These are phyloP conservation scores for Mycena alexandri DNA, from an alignment of 768 basidiomycete genomes.

Conservation along the genomic window DNA sequence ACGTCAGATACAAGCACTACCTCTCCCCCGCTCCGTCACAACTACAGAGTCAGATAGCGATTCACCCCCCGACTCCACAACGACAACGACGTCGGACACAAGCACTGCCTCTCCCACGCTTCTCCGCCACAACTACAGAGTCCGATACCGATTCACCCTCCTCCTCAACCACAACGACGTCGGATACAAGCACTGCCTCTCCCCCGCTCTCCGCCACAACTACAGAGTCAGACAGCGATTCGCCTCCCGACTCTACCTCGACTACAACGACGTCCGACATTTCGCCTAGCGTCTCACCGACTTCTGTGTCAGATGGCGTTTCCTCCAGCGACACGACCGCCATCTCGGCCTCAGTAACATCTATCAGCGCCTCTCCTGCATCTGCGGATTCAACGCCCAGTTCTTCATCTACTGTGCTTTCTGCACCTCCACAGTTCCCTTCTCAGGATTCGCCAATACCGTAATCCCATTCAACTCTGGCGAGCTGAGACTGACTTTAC, in stretches of 20 bases:
- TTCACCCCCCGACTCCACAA: neutral
- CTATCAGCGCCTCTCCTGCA: conserved; percentile 7
- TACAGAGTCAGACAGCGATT: too few relatives aligned
- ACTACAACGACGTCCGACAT: neutral
- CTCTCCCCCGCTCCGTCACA: too few relatives aligned
- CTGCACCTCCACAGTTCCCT: too few relatives aligned
- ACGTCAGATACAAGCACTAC: too few relatives aligned
- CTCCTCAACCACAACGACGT: conserved; percentile 5
- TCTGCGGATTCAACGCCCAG: neutral
- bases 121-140: conserved; percentile 11
- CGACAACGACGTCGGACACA: conserved; percentile 9
- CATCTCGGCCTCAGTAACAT: neutral
- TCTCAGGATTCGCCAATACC: conserved; percentile 8
- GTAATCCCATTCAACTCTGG: conserved; percentile 5
- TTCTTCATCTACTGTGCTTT: conserved; percentile 11
- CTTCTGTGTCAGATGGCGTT: conserved; percentile 15
- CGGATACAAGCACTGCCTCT: neutral
- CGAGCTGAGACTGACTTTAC: conserved; percentile 7
- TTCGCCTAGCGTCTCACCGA: neutral
- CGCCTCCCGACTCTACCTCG: too few relatives aligned
- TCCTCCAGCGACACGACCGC: conserved; percentile 2
- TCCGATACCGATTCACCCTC: neutral
- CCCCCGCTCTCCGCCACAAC: conserved; percentile 6
- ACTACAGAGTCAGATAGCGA: too few relatives aligned
- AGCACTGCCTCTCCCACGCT: conserved; percentile 7